Base-by-base conservation (phyloP, 441 rosid genomes). In the Populus hybrid region DNA sequence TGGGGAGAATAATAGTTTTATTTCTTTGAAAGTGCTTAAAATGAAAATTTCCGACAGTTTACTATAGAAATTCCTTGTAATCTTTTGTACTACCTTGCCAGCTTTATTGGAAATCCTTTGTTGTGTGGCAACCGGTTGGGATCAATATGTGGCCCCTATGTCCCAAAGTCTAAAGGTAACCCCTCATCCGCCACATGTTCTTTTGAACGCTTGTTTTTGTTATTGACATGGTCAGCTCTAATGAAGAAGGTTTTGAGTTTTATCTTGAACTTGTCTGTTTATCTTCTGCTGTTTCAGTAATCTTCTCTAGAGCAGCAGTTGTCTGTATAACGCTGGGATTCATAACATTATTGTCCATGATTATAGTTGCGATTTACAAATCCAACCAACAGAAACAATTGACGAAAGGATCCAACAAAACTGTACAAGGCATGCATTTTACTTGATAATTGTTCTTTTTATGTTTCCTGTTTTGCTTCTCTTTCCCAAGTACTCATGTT, bases 71-170 rank as follows among this genome's bases (percentile, higher is more conserved):
- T 10, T 71, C 11, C 36, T 2, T 29, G 8, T 35, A 23, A 1
- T 64, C 23, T 29, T 16, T 24, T 74, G 35, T 18, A 20, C 63
- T 69, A 10, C 71, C 79, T 21, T 71, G 7, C 7, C 88, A 96
- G 99, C 82, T 97, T 90, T 83, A 50, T 83, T 31, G 98, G 97
- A 26, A 97, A 97, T 76, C 92, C 94, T 1, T 85, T 86, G 42
- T 87, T 97, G 14, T 92, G 97, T 18, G 98, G 98, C 31, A 79
- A 91, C 80, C 94, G 99, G 99, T 71, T 85, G 69, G 96, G 97
- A 65, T 92, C 98, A 0, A 84, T 90, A 29, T 94, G 98, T 72
- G 90, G 89, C 33, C 91, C 89, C 21, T 80, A 85, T 66, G 72
- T 76, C 16, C 82, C 85, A 3, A 94, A 87, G 75, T 72, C 93